Conservation (phyloP, 345 rosid genomes). For the Raphanus raphanistrum region DNA sequence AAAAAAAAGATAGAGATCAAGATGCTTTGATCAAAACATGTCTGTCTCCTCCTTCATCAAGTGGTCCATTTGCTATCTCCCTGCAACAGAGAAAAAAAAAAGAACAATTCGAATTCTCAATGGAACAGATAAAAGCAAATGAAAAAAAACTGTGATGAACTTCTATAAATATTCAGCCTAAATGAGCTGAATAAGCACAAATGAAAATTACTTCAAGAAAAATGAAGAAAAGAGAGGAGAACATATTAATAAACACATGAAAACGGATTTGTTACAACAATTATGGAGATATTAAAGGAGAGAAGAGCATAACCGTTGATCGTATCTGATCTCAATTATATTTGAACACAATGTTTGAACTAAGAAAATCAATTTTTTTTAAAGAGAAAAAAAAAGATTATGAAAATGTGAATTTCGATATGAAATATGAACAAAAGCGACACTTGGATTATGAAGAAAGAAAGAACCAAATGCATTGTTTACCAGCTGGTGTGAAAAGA, state of each 20-base stretch:
- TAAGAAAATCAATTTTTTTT: background rate
- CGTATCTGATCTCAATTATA: slow-evolving; percentile 7
- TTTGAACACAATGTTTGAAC: background rate
- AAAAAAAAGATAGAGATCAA: slow-evolving; percentile 1
- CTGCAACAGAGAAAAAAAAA: slow-evolving; percentile 16
- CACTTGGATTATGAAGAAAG: slow-evolving; percentile 26
- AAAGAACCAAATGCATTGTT: slow-evolving; percentile 18
- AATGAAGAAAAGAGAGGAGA: background rate
- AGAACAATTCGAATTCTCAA: background rate
- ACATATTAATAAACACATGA: background rate
- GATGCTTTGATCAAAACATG: slow-evolving; percentile 1
- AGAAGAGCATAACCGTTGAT: slow-evolving; percentile 31
- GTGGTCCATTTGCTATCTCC: slow-evolving; percentile 27
- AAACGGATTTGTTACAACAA: slow-evolving; percentile 30
- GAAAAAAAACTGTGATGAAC: background rate
- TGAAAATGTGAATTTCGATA: background rate
- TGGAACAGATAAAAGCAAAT: slow-evolving; percentile 6
- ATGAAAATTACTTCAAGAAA: background rate
- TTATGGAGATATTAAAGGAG: slow-evolving; percentile 39
- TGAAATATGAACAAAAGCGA: slow-evolving; percentile 1
- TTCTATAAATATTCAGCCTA: background rate
- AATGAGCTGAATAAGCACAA: slow-evolving; percentile 11
- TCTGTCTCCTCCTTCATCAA: slow-evolving; percentile 24
- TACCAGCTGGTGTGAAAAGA: slow-evolving; percentile 38
- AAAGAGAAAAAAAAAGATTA: background rate